Percentiles rank a stretch among this genome's conserved stretches.
phyloP scores from a whole-genome alignment of 2,329 filamentous ascomycete genomes.

The Amylocarpus encephaloides region DNA sequence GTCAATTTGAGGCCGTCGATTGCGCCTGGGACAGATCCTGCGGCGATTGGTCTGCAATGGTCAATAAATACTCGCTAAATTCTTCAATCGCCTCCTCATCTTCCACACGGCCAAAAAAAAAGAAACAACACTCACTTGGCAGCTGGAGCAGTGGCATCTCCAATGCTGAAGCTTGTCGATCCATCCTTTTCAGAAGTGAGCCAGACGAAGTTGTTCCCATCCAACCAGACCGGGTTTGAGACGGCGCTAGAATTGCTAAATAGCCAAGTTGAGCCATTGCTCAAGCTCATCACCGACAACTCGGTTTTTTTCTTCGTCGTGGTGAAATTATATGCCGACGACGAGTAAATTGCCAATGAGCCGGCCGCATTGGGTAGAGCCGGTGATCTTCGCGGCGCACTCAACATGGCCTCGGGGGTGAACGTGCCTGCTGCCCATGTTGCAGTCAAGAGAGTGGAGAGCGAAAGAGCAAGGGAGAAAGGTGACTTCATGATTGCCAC shows the following conservation, averaged over 20 bases:
- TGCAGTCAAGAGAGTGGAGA: constrained; percentile 11
- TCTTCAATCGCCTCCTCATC: not conserved
- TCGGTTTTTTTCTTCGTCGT: constrained; percentile 59
- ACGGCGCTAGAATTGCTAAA: constrained; percentile 23
- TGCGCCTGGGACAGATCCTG: constrained; percentile 20
- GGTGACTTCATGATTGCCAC: constrained; percentile 9
- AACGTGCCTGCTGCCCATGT: constrained; percentile 31
- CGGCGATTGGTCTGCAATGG: constrained; percentile 13
- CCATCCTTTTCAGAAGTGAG: constrained; percentile 22
- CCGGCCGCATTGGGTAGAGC: constrained; percentile 64
- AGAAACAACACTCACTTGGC: constrained; percentile 14
- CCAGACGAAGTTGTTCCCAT: constrained; percentile 22
- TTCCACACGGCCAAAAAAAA: not conserved
- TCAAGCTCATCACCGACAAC: constrained; percentile 62
- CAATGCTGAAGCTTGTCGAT: constrained; percentile 20
- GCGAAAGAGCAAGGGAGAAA: not conserved
- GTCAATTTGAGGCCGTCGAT: constrained; percentile 22
- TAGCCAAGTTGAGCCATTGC: constrained; percentile 24
- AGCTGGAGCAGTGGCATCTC: constrained; percentile 19
- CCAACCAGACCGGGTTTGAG: constrained; percentile 22
- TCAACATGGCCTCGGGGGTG: constrained; percentile 69
- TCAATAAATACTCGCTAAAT: constrained; percentile 6
- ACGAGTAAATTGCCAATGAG: constrained; percentile 57
- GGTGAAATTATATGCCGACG: constrained; percentile 74
- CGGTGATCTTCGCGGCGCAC: constrained; percentile 63